Evolutionary conservation across 1,284 basidiomycete genomes (phyloP), one percentile per base, ranked within the genome.

Genomic region (Mycocalia duriaeana): DNA sequence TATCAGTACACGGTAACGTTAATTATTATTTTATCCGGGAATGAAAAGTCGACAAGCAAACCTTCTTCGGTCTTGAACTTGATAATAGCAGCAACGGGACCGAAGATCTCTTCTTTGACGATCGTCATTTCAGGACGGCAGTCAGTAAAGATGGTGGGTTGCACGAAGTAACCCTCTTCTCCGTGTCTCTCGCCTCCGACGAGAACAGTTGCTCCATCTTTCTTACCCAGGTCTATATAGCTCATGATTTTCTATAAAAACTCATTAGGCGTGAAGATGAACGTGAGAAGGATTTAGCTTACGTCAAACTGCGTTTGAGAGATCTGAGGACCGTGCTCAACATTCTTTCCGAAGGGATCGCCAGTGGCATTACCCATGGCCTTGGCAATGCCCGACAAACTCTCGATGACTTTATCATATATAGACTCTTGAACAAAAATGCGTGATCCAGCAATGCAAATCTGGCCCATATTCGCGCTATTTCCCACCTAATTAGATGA

Each of bases 321-420:
- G 47, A 94, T 86, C 68, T 91, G 90, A 14, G 93, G 91, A 31
- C 92, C 92, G 63, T 92, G 89, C 68, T 82, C 80, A 40, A 80
- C 81, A 28, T 77, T 75, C 2, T 60, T 57, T n/a, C 66, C 63
- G 70, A 94, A 93, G 18, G 91, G 91, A 68, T 91, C 83, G 36
- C 89, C 90, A 49, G 87, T 73, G 59, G 57, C 55, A n/a, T 39
- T 47, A 9, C 76, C 77, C 51, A 82, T 56, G 2, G 63, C 55
- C 61, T 74, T 66, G 36, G 81, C 71, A 58, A 78, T 72, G 35
- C 62, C 72, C 1, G 73, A 73, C 63, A 91, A 85, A 39, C 57
- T 66, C 31, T 64, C 53, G n/a, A 82, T 58, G 70, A 89, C 88
- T 54, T 81, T 67, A 66, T 92, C 85, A 67, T 91, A 91, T 59